Evolutionary conservation across 2,329 filamentous ascomycete genomes (phyloP).

Genomic region (Aureobasidium musti): DNA sequence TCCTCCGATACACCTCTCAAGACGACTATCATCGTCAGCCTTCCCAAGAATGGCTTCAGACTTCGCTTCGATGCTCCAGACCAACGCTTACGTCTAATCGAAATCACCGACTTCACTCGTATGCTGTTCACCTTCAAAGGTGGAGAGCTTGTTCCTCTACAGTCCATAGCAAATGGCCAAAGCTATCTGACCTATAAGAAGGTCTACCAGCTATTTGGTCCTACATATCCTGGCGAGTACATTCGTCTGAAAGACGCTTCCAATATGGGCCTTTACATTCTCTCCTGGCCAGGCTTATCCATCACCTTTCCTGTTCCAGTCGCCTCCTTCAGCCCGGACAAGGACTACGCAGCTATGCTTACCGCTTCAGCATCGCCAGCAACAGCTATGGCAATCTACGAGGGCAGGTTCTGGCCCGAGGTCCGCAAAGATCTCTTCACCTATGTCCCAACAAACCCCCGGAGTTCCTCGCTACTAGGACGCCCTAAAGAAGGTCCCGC

Average conservation of each 20-base stretch:
- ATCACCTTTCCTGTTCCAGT: slow-evolving; percentile 83
- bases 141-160: slow-evolving; percentile 30
- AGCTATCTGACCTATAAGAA: slow-evolving; percentile 60
- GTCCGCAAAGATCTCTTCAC: slow-evolving; percentile 76
- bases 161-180: slow-evolving; percentile 58
- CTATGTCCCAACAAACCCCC: slow-evolving; percentile 69
- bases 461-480: slow-evolving; percentile 66
- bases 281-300: slow-evolving; percentile 92
- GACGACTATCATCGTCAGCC: slow-evolving; percentile 70
- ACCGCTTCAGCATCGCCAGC: slow-evolving; percentile 77
- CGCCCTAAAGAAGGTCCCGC: slow-evolving; percentile 78
- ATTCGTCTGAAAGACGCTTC: slow-evolving; percentile 62
- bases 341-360: slow-evolving; percentile 82
- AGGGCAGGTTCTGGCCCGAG: slow-evolving; percentile 86
- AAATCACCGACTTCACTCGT: slow-evolving; percentile 87
- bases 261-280: slow-evolving; percentile 73
- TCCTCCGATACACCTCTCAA: slow-evolving; percentile 72
- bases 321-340: slow-evolving; percentile 71
- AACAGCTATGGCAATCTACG: slow-evolving; percentile 86
- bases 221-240: slow-evolving; percentile 92
- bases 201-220: slow-evolving; percentile 92
- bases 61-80: slow-evolving; percentile 92
- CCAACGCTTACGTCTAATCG: slow-evolving; percentile 85
- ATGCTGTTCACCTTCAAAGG: slow-evolving; percentile 76
- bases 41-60: slow-evolving; percentile 84